phyloP scores from a whole-genome alignment of 192 early-diverging fungal species.

The Gigaspora rosea region DNA sequence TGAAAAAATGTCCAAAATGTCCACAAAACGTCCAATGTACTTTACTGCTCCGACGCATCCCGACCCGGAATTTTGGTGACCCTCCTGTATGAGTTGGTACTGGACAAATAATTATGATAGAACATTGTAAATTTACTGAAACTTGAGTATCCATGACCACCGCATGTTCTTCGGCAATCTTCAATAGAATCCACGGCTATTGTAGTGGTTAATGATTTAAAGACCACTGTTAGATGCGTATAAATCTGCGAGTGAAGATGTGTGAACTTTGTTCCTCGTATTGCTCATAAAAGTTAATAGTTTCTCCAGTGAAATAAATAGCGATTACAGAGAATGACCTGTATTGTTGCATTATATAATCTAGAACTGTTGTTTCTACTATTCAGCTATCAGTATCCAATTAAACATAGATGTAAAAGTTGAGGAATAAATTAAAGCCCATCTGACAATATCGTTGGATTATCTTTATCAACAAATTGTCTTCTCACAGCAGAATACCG shows the following conservation, averaged over 20 bases:
- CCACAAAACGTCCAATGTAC: too few relatives aligned
- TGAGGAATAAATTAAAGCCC: neutral
- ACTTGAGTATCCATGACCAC: slow-evolving; percentile 77
- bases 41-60: too few relatives aligned
- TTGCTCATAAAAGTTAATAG: slow-evolving; percentile 61
- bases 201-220: slow-evolving; percentile 76
- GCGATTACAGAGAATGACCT: slow-evolving; percentile 72
- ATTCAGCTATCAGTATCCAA: slow-evolving; percentile 22
- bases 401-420: neutral
- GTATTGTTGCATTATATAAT: slow-evolving; percentile 80
- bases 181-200: slow-evolving; percentile 72
- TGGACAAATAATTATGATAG: slow-evolving; percentile 70
- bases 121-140: slow-evolving; percentile 72
- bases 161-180: slow-evolving; percentile 70
- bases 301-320: slow-evolving; percentile 68
- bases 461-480: slow-evolving; percentile 67
- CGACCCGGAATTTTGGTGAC: too few relatives aligned
- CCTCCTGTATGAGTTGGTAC: too few relatives aligned
- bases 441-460: slow-evolving; percentile 46
- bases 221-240: slow-evolving; percentile 72
- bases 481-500: slow-evolving; percentile 73
- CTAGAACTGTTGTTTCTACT: slow-evolving; percentile 70
- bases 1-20: too few relatives aligned
- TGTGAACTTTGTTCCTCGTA: slow-evolving; percentile 56
- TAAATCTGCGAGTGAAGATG: slow-evolving; percentile 64